phyloP scores from a whole-genome alignment of 2,329 filamentous ascomycete genomes.

The Pseudocercospora cruenta region DNA sequence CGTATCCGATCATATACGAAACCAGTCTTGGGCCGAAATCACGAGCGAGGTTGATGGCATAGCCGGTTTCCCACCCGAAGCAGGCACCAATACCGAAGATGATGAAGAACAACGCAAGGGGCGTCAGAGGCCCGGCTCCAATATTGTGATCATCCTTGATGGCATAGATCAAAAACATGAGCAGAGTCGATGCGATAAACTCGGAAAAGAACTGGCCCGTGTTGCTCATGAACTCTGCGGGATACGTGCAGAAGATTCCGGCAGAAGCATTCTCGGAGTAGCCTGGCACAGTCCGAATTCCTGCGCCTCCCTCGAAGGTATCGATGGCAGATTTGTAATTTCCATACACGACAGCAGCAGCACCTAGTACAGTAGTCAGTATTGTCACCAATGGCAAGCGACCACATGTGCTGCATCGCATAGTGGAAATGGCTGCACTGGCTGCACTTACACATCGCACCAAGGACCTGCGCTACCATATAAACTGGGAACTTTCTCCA shows the following conservation, averaged over 20 bases:
- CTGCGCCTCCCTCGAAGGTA: constrained; percentile 52
- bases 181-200: constrained; percentile 67
- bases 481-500: constrained; percentile 72
- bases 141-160: constrained; percentile 63
- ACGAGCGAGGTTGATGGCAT: constrained; percentile 73
- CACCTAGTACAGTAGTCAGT: constrained; percentile 35
- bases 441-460: constrained; percentile 62
- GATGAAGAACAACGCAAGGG: constrained; percentile 69
- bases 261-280: constrained; percentile 63
- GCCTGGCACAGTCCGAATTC: constrained; percentile 61
- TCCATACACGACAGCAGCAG: constrained; percentile 49
- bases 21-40: constrained; percentile 72
- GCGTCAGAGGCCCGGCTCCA: constrained; percentile 61
- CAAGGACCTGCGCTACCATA: constrained; percentile 58
- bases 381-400: constrained; percentile 1
- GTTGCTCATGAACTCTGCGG: constrained; percentile 66
- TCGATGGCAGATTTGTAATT: constrained; percentile 47
- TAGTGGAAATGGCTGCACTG: constrained; percentile 45
- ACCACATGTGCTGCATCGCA: constrained; percentile 21
- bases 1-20: constrained; percentile 70
- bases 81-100: constrained; percentile 74
- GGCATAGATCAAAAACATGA: constrained; percentile 74
- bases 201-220: constrained; percentile 73
- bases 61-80: constrained; percentile 75
- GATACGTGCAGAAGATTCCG: constrained; percentile 75